Base-by-base conservation (phyloP, 441 rosid genomes). In the Adansonia rubrostipa region DNA sequence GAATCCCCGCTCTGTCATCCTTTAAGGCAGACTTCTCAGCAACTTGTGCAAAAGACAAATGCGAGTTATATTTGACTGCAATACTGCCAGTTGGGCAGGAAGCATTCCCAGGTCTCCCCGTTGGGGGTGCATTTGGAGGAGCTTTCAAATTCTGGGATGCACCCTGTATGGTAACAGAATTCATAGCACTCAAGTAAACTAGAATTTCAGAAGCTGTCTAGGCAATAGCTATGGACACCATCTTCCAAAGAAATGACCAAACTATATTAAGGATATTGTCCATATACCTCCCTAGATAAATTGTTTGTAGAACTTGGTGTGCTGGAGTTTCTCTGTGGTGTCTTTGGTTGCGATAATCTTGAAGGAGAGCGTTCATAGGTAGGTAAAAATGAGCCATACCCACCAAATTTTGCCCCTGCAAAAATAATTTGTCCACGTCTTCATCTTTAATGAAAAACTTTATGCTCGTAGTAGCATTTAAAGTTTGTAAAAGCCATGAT, bases 371-470 rank as follows among this genome's bases (percentile, higher is more conserved):
- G 79, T 70, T 81, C 86, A 76, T 82, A 76, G 65, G 88, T 33
- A 73, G 87, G 89, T 75, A 90, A 78, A 82, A 90, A 90, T 14
- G 93, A 85, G 71, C 93, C 92, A 75, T 88, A 92, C 33, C 84
- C 86, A 78, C 86, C 87, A 82, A 77, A 85, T 70, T 73, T 86
- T 42, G 90, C 78, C 83, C 97, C 97, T 93, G 89, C 36, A 73
- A 77, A 82, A 81, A 58, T 54, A 83, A 50, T 47, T 22, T 76
- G 48, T 61, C 53, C 70, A 75, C 14, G n/a, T 60, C 70, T 44
- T 79, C 78, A 76, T 73, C 72, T 63, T 65, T 69, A 61, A 71
- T 28, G 22, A 72, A 20, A 7, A 45, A 75, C 9, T 57, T 28
- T 45, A 15, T 19, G 58, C 64, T 72, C 57, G 53, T 72, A 72